phyloP scores from a whole-genome alignment of 1,284 basidiomycete genomes.

The Quambalaria eucalypti region DNA sequence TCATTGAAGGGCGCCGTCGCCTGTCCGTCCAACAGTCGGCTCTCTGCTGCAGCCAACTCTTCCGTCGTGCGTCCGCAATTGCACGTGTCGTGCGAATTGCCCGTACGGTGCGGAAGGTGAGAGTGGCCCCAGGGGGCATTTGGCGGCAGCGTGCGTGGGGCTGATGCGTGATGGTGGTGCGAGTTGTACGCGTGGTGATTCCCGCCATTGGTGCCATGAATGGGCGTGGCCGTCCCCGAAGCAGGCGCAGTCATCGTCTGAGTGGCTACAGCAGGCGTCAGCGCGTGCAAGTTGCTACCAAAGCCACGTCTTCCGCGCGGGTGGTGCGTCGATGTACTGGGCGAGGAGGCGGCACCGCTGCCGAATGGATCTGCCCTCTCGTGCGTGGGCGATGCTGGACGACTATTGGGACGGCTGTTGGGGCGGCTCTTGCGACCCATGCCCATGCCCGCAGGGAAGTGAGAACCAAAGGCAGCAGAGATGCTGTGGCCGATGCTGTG shows the following conservation, averaged over 20 bases:
- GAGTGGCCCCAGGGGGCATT: constrained; percentile 39
- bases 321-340: not conserved
- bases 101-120: constrained; percentile 34
- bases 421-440: constrained; percentile 1
- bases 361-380: not conserved
- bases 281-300: not conserved
- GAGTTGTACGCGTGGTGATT: constrained; percentile 2
- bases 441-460: not conserved
- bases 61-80: constrained; percentile 39
- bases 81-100: constrained; percentile 35
- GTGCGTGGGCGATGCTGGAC: not conserved
- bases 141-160: constrained; percentile 29
- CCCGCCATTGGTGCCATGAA: not conserved
- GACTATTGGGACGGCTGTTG: not conserved
- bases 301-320: not conserved
- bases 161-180: constrained; percentile 13
- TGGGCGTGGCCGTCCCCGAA: not conserved
- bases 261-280: not conserved
- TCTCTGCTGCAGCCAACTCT: constrained; percentile 36
- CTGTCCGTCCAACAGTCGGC: constrained; percentile 34
- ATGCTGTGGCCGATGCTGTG: not conserved
- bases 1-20: constrained; percentile 25
- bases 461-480: not conserved
- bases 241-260: not conserved
- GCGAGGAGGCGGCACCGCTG: not conserved